These are phyloP conservation scores for Waltiozyma sp. DNA, from an alignment of 1,139 yeast genomes.

Conservation along the genomic window DNA sequence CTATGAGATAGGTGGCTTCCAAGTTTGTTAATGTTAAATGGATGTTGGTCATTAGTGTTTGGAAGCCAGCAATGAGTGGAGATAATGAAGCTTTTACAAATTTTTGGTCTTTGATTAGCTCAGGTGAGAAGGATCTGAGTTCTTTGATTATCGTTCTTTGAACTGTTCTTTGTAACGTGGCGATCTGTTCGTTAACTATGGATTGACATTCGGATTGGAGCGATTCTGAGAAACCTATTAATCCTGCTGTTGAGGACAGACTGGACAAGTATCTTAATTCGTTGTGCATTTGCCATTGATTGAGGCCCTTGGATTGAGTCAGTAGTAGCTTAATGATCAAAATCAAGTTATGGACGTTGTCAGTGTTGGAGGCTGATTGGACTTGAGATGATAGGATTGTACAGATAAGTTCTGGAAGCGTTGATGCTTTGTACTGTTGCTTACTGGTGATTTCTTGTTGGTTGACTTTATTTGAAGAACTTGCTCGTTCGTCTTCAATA, in stretches of 20 bases:
- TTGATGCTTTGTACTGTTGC: background rate
- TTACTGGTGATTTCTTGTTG: background rate
- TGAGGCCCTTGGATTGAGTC: background rate
- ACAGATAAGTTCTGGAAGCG: background rate
- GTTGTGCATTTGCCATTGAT: background rate
- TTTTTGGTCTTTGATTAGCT: background rate
- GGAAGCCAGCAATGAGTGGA: background rate
- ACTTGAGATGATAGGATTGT: background rate
- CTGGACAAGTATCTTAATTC: background rate
- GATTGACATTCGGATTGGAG: background rate
- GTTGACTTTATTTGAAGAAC: background rate
- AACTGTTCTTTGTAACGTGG: background rate
- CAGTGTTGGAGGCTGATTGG: background rate
- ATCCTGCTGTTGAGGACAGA: background rate
- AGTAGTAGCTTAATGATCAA: constrained; percentile 13
- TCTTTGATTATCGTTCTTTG: background rate
- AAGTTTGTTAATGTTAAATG: background rate
- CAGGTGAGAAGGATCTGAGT: background rate
- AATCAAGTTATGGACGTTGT: constrained; percentile 16
- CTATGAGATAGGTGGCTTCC: background rate
- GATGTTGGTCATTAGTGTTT: background rate
- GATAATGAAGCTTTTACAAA: background rate
- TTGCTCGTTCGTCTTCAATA: background rate
- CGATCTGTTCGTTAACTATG: background rate
- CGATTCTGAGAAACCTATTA: background rate